Evolutionary conservation across 805 yeast genomes (phyloP).

Genomic region (Komagataella pastoris): DNA sequence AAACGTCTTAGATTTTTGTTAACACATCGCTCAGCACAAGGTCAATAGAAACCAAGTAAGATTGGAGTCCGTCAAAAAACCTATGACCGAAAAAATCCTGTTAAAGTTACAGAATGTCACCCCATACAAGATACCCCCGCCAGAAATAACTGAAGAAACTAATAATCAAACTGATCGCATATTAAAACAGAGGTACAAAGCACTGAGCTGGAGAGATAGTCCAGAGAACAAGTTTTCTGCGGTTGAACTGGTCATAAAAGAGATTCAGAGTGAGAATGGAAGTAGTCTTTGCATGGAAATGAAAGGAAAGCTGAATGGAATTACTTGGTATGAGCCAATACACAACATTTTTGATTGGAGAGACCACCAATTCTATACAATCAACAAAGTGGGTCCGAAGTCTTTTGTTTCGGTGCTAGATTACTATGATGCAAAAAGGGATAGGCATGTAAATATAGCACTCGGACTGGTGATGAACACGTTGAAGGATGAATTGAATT

Average conservation of each 20-base stretch:
- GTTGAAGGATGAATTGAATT: neutral
- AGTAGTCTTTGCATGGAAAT: neutral
- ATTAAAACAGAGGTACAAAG: neutral
- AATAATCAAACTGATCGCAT: neutral
- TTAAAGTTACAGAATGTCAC: neutral
- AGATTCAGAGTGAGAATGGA: neutral
- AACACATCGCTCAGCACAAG: neutral
- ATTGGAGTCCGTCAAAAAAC: neutral
- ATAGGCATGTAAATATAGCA: neutral
- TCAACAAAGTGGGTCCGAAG: neutral
- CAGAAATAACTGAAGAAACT: neutral
- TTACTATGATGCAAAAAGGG: neutral
- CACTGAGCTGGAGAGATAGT: neutral
- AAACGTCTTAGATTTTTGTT: neutral
- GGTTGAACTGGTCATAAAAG: neutral
- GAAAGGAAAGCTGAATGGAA: neutral
- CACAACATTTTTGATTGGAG: neutral
- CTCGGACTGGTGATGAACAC: neutral
- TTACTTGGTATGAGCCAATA: neutral
- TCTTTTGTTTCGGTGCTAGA: neutral
- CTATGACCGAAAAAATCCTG: neutral
- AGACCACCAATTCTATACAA: neutral
- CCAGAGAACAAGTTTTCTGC: neutral
- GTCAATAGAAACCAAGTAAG: neutral
- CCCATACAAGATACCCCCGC: neutral